Percentiles rank a stretch among this genome's conserved stretches.
Evolutionary conservation across 257 asterid genomes (phyloP).

Genomic region (Asclepias syriaca): DNA sequence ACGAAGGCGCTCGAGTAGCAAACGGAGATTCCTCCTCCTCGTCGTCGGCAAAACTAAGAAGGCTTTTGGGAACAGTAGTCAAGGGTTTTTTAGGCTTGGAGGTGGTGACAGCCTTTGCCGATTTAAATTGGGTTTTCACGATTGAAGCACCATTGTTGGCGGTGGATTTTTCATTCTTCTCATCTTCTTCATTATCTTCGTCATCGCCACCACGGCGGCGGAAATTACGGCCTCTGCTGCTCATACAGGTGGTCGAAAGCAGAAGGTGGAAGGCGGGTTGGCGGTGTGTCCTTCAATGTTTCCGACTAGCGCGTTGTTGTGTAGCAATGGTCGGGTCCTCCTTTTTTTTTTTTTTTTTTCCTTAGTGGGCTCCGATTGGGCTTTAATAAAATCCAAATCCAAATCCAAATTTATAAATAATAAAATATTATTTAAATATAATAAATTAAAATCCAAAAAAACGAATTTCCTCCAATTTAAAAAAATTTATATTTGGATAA

Average conservation of each 20-base stretch:
- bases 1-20: slow-evolving; percentile 44
- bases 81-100: slow-evolving; percentile 53
- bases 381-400: no score
- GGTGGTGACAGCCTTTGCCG: slow-evolving; percentile 34
- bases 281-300: not conserved
- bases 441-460: no score
- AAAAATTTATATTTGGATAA: no score
- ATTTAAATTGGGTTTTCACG: slow-evolving; percentile 26
- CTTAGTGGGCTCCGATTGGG: not conserved
- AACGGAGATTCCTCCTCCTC: slow-evolving; percentile 40
- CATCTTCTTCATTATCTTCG: slow-evolving; percentile 27
- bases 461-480: no score
- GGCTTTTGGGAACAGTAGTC: slow-evolving; percentile 44
- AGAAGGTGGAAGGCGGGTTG: slow-evolving; percentile 1
- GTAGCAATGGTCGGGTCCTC: not conserved
- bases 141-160: slow-evolving; percentile 21
- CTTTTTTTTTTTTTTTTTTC: not conserved
- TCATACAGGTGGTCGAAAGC: slow-evolving; percentile 33
- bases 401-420: no score
- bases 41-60: slow-evolving; percentile 87
- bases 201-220: slow-evolving; percentile 84
- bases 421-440: no score
- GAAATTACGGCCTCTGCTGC: slow-evolving; percentile 63
- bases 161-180: slow-evolving; percentile 14
- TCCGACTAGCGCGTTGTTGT: not conserved